Conservation (phyloP, 108 stramenopile species). For the Aurantiochytrium sp. region DNA sequence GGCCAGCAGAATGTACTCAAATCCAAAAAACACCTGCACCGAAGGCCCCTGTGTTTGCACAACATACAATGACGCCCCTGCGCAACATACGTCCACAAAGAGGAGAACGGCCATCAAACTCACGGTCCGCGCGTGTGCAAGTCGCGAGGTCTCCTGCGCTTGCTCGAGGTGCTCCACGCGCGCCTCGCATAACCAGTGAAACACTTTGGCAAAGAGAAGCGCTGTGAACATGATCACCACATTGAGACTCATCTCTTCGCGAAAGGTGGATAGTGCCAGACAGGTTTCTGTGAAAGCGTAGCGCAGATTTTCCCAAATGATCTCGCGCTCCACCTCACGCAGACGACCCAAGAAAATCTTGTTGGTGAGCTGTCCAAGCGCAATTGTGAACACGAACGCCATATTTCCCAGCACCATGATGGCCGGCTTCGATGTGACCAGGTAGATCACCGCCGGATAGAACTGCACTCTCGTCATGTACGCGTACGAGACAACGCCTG, state of each 20-base stretch:
- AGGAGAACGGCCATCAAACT: constrained; percentile 38
- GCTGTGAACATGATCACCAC: constrained; percentile 72
- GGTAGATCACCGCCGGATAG: constrained; percentile 81
- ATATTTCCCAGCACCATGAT: constrained; percentile 76
- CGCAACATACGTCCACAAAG: background rate
- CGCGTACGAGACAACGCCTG: constrained; percentile 56
- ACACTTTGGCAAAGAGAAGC: constrained; percentile 71
- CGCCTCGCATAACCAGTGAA: constrained; percentile 86
- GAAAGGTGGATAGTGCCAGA: constrained; percentile 92
- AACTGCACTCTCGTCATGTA: constrained; percentile 75
- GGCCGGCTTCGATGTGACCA: constrained; percentile 74
- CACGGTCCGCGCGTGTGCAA: background rate
- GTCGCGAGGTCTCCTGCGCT: constrained; percentile 62
- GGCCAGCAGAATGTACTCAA: constrained; percentile 79
- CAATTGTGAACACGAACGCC: constrained; percentile 52
- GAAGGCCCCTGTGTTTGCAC: constrained; percentile 61
- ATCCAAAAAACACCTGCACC: constrained; percentile 82
- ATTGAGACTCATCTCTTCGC: constrained; percentile 70
- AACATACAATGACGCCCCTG: constrained; percentile 15
- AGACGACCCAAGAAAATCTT: constrained; percentile 70
- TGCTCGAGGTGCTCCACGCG: constrained; percentile 78
- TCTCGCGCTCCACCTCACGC: constrained; percentile 76
- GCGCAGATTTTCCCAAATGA: constrained; percentile 76
- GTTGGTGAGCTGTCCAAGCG: constrained; percentile 34
- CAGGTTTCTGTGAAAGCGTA: constrained; percentile 96